These are phyloP conservation scores for Avena eriantha DNA, from an alignment of 176 grass and related monocot species.

Conservation along the genomic window DNA sequence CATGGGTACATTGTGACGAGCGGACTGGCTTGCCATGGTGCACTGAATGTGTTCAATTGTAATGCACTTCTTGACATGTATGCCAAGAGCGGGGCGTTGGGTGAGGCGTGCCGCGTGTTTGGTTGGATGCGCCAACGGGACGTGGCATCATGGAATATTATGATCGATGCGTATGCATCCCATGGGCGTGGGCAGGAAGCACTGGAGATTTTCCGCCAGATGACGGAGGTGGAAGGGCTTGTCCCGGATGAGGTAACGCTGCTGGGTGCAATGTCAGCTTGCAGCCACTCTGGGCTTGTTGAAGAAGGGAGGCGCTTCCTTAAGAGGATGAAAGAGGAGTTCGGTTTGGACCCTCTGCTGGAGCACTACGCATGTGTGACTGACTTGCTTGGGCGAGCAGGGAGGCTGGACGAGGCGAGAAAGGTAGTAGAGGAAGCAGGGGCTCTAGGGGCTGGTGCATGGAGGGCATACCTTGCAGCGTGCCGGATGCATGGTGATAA, in stretches of 20 bases:
- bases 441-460: conserved; percentile 53
- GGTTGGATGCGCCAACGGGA: conserved; percentile 42
- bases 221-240: conserved; percentile 45
- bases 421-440: conserved; percentile 49
- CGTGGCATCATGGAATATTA: conserved; percentile 75
- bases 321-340: conserved; percentile 57
- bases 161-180: conserved; percentile 71
- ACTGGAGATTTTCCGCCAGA: conserved; percentile 52
- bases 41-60: conserved; percentile 44
- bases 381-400: conserved; percentile 67
- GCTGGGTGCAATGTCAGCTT: conserved; percentile 56
- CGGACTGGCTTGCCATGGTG: conserved; percentile 39
- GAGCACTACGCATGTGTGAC: conserved; percentile 62
- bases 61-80: conserved; percentile 76
- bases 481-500: conserved; percentile 64
- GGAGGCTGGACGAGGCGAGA: conserved; percentile 57
- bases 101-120: conserved; percentile 58
- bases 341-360: conserved; percentile 56
- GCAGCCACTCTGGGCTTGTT: conserved; percentile 65
- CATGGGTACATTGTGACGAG: conserved; percentile 60
- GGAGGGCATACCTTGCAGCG: conserved; percentile 63
- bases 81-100: conserved; percentile 59
- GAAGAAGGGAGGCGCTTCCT: conserved; percentile 53
- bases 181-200: conserved; percentile 62
- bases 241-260: conserved; percentile 63